Percentiles rank a stretch among this genome's conserved stretches.
phyloP scores from a whole-genome alignment of 352 stramenopile species.

The Phytophthora ohioensis region DNA sequence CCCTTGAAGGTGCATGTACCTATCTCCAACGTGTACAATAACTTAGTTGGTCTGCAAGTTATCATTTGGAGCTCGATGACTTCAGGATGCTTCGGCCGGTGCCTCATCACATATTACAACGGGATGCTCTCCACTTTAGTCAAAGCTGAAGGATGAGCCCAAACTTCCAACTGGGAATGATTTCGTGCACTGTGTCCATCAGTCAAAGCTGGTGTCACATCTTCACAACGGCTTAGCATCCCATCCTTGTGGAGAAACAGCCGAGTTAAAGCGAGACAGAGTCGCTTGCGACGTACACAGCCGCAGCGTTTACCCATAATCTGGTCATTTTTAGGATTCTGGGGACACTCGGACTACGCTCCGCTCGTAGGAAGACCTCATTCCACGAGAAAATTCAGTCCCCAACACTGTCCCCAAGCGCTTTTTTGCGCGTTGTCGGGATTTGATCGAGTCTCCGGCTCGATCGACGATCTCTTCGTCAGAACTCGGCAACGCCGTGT shows the following conservation, averaged over 20 bases:
- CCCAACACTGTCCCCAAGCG: constrained; percentile 20
- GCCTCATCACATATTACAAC: constrained; percentile 8
- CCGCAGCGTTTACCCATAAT: not conserved
- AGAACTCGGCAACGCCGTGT: constrained; percentile 8
- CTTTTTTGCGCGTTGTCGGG: constrained; percentile 9
- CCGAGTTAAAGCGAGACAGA: constrained; percentile 19
- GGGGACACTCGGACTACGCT: constrained; percentile 3
- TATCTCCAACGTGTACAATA: not conserved
- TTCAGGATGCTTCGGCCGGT: not conserved
- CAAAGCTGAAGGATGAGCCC: constrained; percentile 13
- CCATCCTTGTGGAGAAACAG: constrained; percentile 1
- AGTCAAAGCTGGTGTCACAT: constrained; percentile 1
- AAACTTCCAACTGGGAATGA: not conserved
- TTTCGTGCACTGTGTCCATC: not conserved
- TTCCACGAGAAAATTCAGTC: constrained; percentile 26
- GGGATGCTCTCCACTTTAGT: constrained; percentile 10
- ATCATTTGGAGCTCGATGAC: not conserved
- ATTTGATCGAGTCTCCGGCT: not conserved
- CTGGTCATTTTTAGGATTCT: constrained; percentile 5
- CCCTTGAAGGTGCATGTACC: not conserved
- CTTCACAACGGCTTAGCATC: constrained; percentile 2
- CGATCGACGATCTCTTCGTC: constrained; percentile 2
- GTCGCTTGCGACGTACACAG: not conserved
- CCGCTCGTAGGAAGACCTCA: not conserved
- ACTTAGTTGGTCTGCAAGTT: not conserved